Base-by-base conservation (phyloP, 75 land plant species). In the Ceratopteris richardii region DNA sequence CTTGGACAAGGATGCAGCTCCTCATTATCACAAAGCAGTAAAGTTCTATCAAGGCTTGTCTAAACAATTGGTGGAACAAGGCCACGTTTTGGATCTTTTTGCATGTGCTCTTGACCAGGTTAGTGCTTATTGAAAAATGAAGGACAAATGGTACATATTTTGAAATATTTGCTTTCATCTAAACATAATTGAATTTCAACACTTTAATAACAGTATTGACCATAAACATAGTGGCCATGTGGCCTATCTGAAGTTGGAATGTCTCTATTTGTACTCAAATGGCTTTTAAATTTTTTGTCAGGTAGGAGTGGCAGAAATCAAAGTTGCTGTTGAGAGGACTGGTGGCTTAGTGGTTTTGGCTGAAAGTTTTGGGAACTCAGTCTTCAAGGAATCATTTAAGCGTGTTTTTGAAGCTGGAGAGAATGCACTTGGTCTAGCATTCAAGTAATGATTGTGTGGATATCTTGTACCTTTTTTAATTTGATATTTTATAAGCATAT, bases 71-170 rank as follows among this genome's bases (percentile, higher is more conserved):
- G 98, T 94, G 54, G 72, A 70, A 50, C 96, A 94, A 51, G 98
- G 98, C 1, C 98, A 94, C 64, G 98, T 94, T 3, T 70, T 94
- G 40, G 98, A 94, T 53, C 63, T 94, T 55, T 94, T 90, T 77
- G 98, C 98, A 9, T 94, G 88, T 70, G 87, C 98, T 18, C 91
- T 94, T 56, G 98, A 94, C 66, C 98, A 94, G 95, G 98, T 94
- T 56, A 54, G 76, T 66, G 10, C 14, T 9, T 14, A 9, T 14
- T 19, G n/a, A n/a, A n/a, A n/a, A n/a, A n/a, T n/a, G n/a, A n/a
- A n/a, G n/a, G n/a, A n/a, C n/a, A n/a, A 28, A 50, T 36, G 19
- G 1, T 66, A 47, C 33, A 51, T 54, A 57, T 51, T 61, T 55
- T n/a, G 29, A 14, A 26, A 21, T 26, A 2, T 24, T 28, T 40